Evolutionary conservation across 129 eudicot genomes (phyloP).

Genomic region (Tagetes patula): DNA sequence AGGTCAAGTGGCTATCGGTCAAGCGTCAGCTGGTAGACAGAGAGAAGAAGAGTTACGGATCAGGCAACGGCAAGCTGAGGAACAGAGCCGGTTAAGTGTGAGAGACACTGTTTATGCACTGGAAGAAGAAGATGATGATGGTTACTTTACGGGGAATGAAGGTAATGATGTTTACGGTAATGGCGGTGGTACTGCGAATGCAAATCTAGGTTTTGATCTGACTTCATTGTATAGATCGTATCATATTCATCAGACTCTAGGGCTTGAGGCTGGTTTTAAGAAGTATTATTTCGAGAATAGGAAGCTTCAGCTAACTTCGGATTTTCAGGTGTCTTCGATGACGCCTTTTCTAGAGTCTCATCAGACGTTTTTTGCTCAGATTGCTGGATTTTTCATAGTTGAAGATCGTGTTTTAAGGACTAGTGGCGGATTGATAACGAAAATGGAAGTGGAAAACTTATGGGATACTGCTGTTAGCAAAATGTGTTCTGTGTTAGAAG

Average conservation of each 20-base stretch:
- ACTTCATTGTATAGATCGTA: slow-evolving; percentile 80
- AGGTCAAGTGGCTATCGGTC: slow-evolving; percentile 93
- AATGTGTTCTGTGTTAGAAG: slow-evolving; percentile 98
- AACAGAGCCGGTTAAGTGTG: slow-evolving; percentile 77
- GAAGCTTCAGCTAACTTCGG: slow-evolving; percentile 91
- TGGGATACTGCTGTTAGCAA: slow-evolving; percentile 98
- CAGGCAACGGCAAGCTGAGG: slow-evolving; percentile 96
- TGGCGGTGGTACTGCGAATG: slow-evolving; percentile 45
- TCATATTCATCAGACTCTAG: slow-evolving; percentile 85
- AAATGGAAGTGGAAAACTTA: slow-evolving; percentile 90
- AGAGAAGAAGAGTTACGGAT: slow-evolving; percentile 89
- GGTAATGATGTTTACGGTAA: slow-evolving; percentile 35
- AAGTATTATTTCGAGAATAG: slow-evolving; percentile 87
- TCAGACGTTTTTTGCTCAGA: slow-evolving; percentile 94
- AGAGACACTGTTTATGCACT: slow-evolving; percentile 80
- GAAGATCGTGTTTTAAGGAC: slow-evolving; percentile 94
- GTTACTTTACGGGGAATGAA: slow-evolving; percentile 40
- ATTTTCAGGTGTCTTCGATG: slow-evolving; percentile 97
- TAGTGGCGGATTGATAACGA: slow-evolving; percentile 84
- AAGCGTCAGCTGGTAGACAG: slow-evolving; percentile 90
- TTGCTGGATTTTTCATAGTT: slow-evolving; percentile 93
- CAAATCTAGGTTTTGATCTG: slow-evolving; percentile 71
- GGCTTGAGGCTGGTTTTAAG: slow-evolving; percentile 75
- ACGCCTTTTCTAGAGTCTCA: slow-evolving; percentile 95
- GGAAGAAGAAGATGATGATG: slow-evolving; percentile 79